These are phyloP conservation scores for Coelastrella sp. DNA, from an alignment of 139 green algal genomes.

Conservation along the genomic window DNA sequence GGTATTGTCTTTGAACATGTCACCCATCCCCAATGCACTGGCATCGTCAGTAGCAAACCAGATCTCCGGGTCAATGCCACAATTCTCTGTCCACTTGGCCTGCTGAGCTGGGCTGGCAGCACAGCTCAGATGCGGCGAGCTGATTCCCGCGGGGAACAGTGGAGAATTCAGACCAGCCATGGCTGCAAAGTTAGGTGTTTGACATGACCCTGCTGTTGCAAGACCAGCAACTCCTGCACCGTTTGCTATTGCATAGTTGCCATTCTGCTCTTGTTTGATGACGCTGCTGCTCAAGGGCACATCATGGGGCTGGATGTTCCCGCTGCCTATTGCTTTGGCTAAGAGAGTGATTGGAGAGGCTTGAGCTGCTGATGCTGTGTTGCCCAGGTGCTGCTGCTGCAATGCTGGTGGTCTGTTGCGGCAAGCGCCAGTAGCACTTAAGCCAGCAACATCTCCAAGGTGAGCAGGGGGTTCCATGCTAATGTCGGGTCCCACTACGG, in stretches of 20 bases:
- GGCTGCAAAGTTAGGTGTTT: conserved; percentile 17
- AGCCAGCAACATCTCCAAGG: neutral
- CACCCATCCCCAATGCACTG: neutral
- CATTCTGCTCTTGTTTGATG: conserved; percentile 1
- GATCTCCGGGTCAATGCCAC: conserved; percentile 37
- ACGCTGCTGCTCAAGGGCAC: neutral
- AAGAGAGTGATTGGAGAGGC: conserved; percentile 24
- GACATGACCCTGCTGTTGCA: neutral
- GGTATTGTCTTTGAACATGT: conserved; percentile 31
- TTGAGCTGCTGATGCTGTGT: neutral
- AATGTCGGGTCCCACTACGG: neutral
- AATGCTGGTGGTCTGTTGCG: neutral
- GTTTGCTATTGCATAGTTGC: neutral
- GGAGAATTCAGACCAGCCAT: conserved; percentile 21
- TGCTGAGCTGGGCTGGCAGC: conserved; percentile 2
- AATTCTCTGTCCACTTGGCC: conserved; percentile 21
- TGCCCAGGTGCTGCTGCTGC: conserved; percentile 15
- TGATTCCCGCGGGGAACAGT: neutral
- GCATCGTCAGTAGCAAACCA: conserved; percentile 40
- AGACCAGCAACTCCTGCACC: neutral
- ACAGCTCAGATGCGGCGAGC: neutral
- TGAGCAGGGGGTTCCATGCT: conserved; percentile 24
- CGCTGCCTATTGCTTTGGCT: conserved; percentile 34
- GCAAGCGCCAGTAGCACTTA: conserved; percentile 4
- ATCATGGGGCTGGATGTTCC: conserved; percentile 1